phyloP scores from a whole-genome alignment of 2,329 filamentous ascomycete species.

The Geosmithia morbida region DNA sequence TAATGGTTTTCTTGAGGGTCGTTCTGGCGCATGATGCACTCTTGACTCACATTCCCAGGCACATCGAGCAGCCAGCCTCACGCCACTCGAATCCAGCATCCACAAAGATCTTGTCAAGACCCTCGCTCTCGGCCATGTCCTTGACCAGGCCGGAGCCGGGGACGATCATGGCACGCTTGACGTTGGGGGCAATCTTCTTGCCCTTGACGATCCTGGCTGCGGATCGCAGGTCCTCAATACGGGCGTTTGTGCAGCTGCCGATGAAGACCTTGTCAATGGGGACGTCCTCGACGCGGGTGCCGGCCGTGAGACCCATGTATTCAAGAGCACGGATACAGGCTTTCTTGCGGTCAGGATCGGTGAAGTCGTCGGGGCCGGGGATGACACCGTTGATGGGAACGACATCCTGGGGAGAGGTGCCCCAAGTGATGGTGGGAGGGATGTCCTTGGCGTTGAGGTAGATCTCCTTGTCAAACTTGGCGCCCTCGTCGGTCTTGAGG shows the following conservation, averaged over 20 bases:
- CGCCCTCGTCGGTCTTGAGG: conserved; percentile 72
- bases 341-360: conserved; percentile 64
- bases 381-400: conserved; percentile 88
- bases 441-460: conserved; percentile 90
- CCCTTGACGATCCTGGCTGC: conserved; percentile 79
- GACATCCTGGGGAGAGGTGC: conserved; percentile 91
- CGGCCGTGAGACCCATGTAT: conserved; percentile 88
- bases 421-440: conserved; percentile 87
- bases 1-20: neutral
- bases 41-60: conserved; percentile 58
- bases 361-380: conserved; percentile 78
- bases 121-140: conserved; percentile 78
- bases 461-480: conserved; percentile 80
- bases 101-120: conserved; percentile 80
- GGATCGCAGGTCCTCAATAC: conserved; percentile 87
- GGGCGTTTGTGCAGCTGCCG: conserved; percentile 92
- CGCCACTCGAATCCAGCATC: conserved; percentile 96
- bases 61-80: conserved; percentile 98
- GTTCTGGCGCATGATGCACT: neutral
- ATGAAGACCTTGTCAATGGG: conserved; percentile 93
- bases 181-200: conserved; percentile 71
- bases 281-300: conserved; percentile 87
- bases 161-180: conserved; percentile 92
- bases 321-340: conserved; percentile 71
- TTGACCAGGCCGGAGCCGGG: conserved; percentile 93